Evolutionary conservation across 345 rosid genomes (phyloP).

Genomic region (Erysimum cheiranthoides): DNA sequence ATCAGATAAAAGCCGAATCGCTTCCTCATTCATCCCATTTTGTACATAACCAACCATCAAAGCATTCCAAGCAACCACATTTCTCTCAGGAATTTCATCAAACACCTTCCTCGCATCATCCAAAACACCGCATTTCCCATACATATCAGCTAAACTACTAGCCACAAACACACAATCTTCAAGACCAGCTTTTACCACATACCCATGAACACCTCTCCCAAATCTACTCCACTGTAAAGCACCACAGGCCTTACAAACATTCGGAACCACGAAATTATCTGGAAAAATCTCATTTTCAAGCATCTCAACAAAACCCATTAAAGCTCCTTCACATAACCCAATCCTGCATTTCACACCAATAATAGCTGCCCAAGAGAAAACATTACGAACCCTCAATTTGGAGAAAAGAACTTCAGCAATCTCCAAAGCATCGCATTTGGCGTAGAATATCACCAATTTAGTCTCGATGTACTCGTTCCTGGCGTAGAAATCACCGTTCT

Average conservation of each 20-base stretch:
- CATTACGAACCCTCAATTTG: slow-evolving; percentile 57
- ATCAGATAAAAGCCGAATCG: slow-evolving; percentile 51
- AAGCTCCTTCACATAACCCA: slow-evolving; percentile 59
- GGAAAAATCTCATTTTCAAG: slow-evolving; percentile 57
- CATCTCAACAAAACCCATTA: slow-evolving; percentile 65
- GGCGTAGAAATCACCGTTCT: slow-evolving; percentile 61
- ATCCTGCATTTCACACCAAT: slow-evolving; percentile 67
- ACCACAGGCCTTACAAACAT: slow-evolving; percentile 76
- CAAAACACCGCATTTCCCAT: slow-evolving; percentile 67
- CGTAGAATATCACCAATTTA: slow-evolving; percentile 67
- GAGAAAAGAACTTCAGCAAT: slow-evolving; percentile 53
- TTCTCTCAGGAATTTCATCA: slow-evolving; percentile 59
- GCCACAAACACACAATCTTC: slow-evolving; percentile 68
- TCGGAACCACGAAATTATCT: slow-evolving; percentile 78
- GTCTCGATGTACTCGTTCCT: slow-evolving; percentile 70
- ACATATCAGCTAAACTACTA: slow-evolving; percentile 71
- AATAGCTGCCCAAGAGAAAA: slow-evolving; percentile 89
- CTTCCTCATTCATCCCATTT: slow-evolving; percentile 66
- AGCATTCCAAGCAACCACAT: slow-evolving; percentile 68
- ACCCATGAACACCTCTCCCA: slow-evolving; percentile 79
- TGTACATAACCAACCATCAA: slow-evolving; percentile 65
- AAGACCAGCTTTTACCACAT: slow-evolving; percentile 60
- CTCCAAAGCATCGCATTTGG: slow-evolving; percentile 63
- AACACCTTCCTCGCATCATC: slow-evolving; percentile 68
- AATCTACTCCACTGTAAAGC: slow-evolving; percentile 57